Percentiles rank a stretch among this genome's conserved stretches.
Evolutionary conservation across 495 filamentous ascomycete species (phyloP).

Genomic region (Lasiosphaeriaceae sp.): DNA sequence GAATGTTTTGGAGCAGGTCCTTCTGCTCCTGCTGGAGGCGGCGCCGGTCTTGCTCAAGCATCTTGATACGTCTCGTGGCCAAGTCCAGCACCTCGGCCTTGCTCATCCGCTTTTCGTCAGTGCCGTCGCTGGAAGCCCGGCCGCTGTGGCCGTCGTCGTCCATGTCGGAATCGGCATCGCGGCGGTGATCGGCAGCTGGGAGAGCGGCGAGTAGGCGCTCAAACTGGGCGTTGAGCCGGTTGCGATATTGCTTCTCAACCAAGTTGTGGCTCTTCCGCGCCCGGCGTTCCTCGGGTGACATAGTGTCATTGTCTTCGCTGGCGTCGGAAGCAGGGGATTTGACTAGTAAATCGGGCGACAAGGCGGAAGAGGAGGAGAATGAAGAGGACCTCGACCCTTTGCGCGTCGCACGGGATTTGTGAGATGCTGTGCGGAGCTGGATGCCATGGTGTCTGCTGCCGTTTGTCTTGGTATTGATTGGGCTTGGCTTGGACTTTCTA

Average conservation of each 20-base stretch:
- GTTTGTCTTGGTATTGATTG: too few relatives aligned
- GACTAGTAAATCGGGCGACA: too few relatives aligned
- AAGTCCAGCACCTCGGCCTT: constrained; percentile 30
- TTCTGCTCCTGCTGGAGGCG: constrained; percentile 11
- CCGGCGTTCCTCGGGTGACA: constrained; percentile 19
- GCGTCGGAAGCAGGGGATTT: neutral
- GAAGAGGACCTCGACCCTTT: neutral
- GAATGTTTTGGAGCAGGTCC: constrained; percentile 13
- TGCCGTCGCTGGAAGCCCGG: neutral
- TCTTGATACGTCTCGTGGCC: constrained; percentile 20
- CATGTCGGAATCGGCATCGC: neutral
- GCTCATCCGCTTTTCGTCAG: constrained; percentile 22
- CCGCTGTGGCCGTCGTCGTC: neutral
- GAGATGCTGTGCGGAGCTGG: constrained; percentile 22
- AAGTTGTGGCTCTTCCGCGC: constrained; percentile 27
- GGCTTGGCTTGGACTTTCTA: too few relatives aligned
- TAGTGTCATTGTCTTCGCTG: constrained; percentile 1
- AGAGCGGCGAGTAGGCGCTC: constrained; percentile 23
- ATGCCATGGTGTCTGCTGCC: constrained; percentile 3
- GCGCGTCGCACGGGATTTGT: constrained; percentile 11
- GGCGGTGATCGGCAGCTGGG: constrained; percentile 7
- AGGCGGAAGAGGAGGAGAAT: too few relatives aligned
- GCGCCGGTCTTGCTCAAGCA: constrained; percentile 15
- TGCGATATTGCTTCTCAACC: constrained; percentile 31
- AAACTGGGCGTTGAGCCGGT: constrained; percentile 26